phyloP scores from a whole-genome alignment of 2,329 filamentous ascomycete genomes.

The Aspergillus awamori region DNA sequence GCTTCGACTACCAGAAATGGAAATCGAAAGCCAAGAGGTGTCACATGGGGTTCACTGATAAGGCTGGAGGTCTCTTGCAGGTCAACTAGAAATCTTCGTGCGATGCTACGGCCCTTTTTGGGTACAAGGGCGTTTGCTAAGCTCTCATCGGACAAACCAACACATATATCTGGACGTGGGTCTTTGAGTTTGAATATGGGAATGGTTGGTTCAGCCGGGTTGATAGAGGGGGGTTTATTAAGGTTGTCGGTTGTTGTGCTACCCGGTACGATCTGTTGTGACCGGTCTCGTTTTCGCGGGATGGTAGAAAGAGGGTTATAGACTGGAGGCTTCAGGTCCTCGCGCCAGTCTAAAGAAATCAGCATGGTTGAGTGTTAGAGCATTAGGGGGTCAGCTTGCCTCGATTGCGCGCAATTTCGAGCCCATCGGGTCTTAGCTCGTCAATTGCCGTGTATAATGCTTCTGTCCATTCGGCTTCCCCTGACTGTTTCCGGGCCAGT shows the following conservation, averaged over 20 bases:
- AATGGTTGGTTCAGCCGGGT: neutral
- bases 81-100: neutral
- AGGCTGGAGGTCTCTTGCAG: constrained; percentile 3
- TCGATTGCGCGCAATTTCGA: constrained; percentile 3
- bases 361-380: neutral
- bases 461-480: constrained; percentile 12
- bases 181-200: neutral
- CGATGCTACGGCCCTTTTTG: neutral
- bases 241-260: too few relatives aligned
- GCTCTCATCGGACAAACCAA: neutral
- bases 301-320: constrained; percentile 7
- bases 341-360: constrained; percentile 1
- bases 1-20: constrained; percentile 14
- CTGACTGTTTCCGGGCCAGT: constrained; percentile 2
- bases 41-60: constrained; percentile 12
- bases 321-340: constrained; percentile 12
- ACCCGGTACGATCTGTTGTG: neutral
- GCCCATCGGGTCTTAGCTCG: neutral
- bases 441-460: constrained; percentile 10
- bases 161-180: neutral
- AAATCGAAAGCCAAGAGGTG: constrained; percentile 2
- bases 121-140: neutral
- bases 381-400: neutral
- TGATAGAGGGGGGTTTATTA: too few relatives aligned
- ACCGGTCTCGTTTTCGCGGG: constrained; percentile 2